These are phyloP conservation scores for Tanacetum coccineum DNA, from an alignment of 129 eudicot genomes.

Conservation along the genomic window DNA sequence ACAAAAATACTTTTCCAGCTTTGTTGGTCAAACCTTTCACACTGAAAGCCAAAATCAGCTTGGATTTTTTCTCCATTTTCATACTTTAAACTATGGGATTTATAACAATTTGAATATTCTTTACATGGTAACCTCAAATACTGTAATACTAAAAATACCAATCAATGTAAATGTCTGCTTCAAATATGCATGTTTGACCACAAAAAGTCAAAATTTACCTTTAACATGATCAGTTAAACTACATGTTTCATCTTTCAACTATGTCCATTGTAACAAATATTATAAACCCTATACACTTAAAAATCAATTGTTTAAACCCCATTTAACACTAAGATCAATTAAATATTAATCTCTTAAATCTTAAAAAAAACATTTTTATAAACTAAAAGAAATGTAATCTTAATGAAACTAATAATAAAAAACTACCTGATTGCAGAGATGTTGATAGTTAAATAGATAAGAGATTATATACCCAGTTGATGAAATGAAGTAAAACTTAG, in stretches of 20 bases:
- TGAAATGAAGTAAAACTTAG: background rate
- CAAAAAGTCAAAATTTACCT: slow-evolving; percentile 14
- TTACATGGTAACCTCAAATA: slow-evolving; percentile 11
- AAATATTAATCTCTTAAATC: background rate
- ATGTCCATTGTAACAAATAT: background rate
- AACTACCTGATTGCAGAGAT: slow-evolving; percentile 25
- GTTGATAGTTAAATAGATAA: slow-evolving; percentile 13
- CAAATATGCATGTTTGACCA: slow-evolving; percentile 10
- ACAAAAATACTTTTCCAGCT: background rate
- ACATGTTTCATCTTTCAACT: slow-evolving; percentile 16
- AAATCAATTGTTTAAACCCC: slow-evolving; percentile 1
- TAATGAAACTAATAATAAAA: background rate
- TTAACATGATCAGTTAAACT: slow-evolving; percentile 1
- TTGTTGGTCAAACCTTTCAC: background rate
- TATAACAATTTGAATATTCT: background rate
- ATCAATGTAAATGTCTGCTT: slow-evolving; percentile 2
- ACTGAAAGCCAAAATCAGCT: background rate
- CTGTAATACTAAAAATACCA: background rate
- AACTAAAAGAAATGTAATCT: background rate
- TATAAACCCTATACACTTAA: slow-evolving; percentile 21
- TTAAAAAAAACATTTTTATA: slow-evolving; percentile 9
- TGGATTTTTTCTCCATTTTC: background rate
- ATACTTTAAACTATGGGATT: background rate
- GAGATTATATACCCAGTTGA: slow-evolving; percentile 5
- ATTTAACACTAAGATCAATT: background rate